A percentile compares a stretch with the other conserved stretches of the same genome.
phyloP scores from a whole-genome alignment of 148 eudicot genomes.

The Chenopodium berlandieri region DNA sequence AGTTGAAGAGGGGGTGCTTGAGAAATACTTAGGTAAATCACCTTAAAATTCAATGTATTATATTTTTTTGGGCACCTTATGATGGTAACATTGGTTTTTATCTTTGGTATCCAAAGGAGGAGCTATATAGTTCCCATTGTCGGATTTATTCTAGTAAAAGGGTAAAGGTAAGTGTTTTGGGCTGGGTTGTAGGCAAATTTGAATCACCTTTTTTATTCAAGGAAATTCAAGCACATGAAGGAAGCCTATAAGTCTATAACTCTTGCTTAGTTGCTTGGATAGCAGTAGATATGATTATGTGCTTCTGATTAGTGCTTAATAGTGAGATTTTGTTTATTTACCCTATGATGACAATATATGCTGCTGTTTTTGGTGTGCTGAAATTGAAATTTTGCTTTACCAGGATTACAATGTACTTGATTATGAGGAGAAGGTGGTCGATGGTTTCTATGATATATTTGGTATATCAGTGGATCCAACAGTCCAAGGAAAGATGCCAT shows the following conservation, averaged over 20 bases:
- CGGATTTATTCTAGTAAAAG: background rate
- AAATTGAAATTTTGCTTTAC: conserved; percentile 20
- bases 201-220: background rate
- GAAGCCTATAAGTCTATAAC: background rate
- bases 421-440: conserved; percentile 87
- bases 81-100: background rate
- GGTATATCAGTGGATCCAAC: conserved; percentile 63
- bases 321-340: background rate
- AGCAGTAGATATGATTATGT: background rate
- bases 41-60: background rate
- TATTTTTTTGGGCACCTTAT: background rate
- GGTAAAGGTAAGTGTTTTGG: background rate
- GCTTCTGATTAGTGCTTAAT: background rate
- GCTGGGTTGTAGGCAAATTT: background rate
- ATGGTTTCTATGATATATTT: conserved; percentile 93
- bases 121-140: background rate
- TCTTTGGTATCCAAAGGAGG: background rate
- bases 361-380: conserved; percentile 9
- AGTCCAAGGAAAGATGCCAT: conserved; percentile 75
- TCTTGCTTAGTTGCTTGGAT: background rate
- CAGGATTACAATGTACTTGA: conserved; percentile 92
- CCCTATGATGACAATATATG: background rate
- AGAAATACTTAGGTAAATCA: background rate
- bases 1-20: background rate
- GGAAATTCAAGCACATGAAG: background rate